These are phyloP conservation scores for Puya raimondii DNA, from an alignment of 176 grass and related monocot species.

Conservation along the genomic window DNA sequence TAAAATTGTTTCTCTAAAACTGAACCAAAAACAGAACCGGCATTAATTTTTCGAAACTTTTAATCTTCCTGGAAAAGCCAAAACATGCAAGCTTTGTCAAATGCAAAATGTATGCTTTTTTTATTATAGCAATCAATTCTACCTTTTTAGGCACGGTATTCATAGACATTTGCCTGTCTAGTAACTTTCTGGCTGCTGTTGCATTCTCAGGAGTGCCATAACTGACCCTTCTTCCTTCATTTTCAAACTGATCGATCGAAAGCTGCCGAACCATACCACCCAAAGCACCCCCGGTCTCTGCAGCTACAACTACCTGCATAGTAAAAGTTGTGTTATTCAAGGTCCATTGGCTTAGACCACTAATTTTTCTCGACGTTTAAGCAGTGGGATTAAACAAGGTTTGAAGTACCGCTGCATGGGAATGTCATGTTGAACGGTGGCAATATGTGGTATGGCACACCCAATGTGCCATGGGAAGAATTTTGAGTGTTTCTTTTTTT, in stretches of 20 bases:
- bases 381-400: neutral
- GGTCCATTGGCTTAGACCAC: neutral
- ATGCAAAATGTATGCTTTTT: neutral
- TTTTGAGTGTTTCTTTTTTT: too few relatives aligned
- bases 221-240: constrained; percentile 94
- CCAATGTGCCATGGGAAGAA: too few relatives aligned
- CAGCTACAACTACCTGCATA: constrained; percentile 83
- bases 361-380: neutral
- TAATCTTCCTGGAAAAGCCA: neutral
- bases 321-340: neutral
- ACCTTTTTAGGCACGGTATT: constrained; percentile 98
- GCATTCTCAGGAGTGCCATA: constrained; percentile 97
- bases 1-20: neutral
- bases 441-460: too few relatives aligned
- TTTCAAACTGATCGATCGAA: constrained; percentile 99
- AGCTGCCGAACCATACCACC: constrained; percentile 99
- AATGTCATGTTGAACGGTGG: too few relatives aligned
- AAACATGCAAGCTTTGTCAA: neutral
- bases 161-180: constrained; percentile 97
- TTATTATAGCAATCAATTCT: constrained; percentile 12
- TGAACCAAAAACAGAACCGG: neutral
- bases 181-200: constrained; percentile 82
- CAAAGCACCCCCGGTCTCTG: constrained; percentile 88
- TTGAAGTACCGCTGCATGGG: too few relatives aligned
- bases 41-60: neutral